Base-by-base conservation (phyloP, 2,329 filamentous ascomycete genomes). In the Aureobasidium leucospermi region DNA sequence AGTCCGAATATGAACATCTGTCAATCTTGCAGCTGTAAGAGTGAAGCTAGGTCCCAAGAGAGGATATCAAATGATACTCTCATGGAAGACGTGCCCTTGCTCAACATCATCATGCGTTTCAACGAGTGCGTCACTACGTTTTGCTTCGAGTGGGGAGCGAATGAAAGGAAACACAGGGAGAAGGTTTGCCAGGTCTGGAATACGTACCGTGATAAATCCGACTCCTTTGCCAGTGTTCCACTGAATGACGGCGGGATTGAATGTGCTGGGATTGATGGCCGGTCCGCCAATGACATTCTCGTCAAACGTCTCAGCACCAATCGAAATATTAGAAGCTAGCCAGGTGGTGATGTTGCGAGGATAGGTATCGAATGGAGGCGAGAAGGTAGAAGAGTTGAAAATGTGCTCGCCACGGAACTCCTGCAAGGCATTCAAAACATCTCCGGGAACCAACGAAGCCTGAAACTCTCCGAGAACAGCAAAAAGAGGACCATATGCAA, bases 181-280 rank as follows among this genome's bases (percentile, higher is more conserved):
- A 23, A 16, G 34, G 34, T 9, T 36, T 36, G 34, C 23, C 23
- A 23, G 23, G 23, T 23, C 23, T 23, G 4, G 23, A 4, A 9
- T 19, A 9, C 34, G 7, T 32, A 58, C 55, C 1, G 56, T 71
- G 46, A 70, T 67, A 53, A 71, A 73, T 7, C 68, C 68, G 19
- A 73, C 68, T 51, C 75, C 73, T 19, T 66, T 64, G 4, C 73
- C 75, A 4, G 74, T 60, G 75, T 15, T 67, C 84, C 84, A 86
- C 65, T 86, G 84, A 0, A 82, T 76, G 6, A 86, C 79, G 0
- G 81, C 80, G 0, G 84, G 84, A 60, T 81, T 85, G 68, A 84
- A 86, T 0, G 79, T 76, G 6, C 68, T 74, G 5, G 76, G 76
- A 45, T 79, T 81, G 53, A 75, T 75, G 1, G 77, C 74, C 5